Conservation (phyloP, 208 protist genomes). For the Acanthamoeba sp. region DNA sequence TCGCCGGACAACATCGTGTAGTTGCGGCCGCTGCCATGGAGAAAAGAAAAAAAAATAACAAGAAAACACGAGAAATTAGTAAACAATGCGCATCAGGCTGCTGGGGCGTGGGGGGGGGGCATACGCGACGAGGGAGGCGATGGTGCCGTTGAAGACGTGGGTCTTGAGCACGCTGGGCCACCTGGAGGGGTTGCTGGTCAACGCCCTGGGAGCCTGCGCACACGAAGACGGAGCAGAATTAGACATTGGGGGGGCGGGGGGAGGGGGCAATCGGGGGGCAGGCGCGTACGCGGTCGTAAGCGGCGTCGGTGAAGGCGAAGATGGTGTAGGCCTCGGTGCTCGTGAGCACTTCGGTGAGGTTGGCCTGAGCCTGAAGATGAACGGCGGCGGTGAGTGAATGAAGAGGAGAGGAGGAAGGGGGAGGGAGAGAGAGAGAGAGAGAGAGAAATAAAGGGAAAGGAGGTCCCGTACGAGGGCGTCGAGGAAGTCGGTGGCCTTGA, state of each 20-base stretch:
- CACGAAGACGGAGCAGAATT: not conserved
- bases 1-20: constrained; percentile 48
- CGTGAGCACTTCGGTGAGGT: not conserved
- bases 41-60: not conserved
- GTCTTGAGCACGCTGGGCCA: constrained; percentile 63
- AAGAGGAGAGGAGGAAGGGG: no score
- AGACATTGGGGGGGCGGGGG: not conserved
- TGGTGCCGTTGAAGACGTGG: constrained; percentile 55
- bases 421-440: not conserved
- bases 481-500: constrained; percentile 25
- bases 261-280: not conserved
- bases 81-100: no score
- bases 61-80: not conserved
- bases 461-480: not conserved
- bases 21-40: not conserved
- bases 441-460: not conserved
- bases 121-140: constrained; percentile 34
- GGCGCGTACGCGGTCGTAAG: not conserved
- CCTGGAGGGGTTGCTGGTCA: constrained; percentile 19
- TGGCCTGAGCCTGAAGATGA: not conserved
- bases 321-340: not conserved
- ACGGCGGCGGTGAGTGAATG: no score
- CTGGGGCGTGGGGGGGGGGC: not conserved
- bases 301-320: constrained; percentile 63
- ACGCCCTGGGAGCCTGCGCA: constrained; percentile 16